Percentiles rank a stretch among this genome's conserved stretches.
Conservation (phyloP, 805 yeast species). For the Nakazawaea sp. region DNA sequence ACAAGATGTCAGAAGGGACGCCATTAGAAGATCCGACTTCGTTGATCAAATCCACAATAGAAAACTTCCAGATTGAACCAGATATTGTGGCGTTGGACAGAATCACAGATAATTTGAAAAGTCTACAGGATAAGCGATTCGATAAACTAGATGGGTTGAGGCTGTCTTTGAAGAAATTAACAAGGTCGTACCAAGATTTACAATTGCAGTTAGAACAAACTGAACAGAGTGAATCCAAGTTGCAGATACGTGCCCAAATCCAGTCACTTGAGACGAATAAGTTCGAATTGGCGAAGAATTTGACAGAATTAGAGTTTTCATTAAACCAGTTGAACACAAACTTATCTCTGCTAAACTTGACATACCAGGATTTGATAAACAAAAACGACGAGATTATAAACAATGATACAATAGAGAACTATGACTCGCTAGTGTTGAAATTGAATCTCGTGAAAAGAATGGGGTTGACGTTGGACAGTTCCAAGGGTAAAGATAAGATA, state of each 20-base stretch:
- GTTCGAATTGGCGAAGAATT: conserved; percentile 42
- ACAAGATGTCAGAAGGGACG: too few species aligned
- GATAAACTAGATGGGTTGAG: conserved; percentile 18
- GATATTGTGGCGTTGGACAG: conserved; percentile 40
- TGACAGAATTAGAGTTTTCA: conserved; percentile 42
- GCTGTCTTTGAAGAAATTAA: conserved; percentile 13
- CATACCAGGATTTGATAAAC: conserved; percentile 25
- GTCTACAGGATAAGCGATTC: conserved; percentile 23
- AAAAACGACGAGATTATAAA: conserved; percentile 24
- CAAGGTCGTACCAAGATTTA: conserved; percentile 1
- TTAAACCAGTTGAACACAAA: conserved; percentile 32
- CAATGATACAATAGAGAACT: conserved; percentile 27
- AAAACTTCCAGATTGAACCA: conserved; percentile 44
- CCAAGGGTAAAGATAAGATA: conserved; percentile 25
- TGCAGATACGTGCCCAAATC: conserved; percentile 23
- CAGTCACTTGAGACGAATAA: conserved; percentile 35
- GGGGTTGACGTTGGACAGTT: conserved; percentile 32
- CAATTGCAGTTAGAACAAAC: conserved; percentile 16
- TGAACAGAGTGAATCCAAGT: conserved; percentile 21
- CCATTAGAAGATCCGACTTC: neutral
- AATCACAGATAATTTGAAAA: conserved; percentile 30
- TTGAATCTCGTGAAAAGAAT: conserved; percentile 52
- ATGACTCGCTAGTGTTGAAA: conserved; percentile 42
- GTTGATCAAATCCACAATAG: conserved; percentile 34
- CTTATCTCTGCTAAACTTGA: conserved; percentile 29